A percentile compares a stretch with the other conserved stretches of the same genome.
phyloP scores from a whole-genome alignment of 1,139 yeast genomes.

The Wickerhamomyces sp. region DNA sequence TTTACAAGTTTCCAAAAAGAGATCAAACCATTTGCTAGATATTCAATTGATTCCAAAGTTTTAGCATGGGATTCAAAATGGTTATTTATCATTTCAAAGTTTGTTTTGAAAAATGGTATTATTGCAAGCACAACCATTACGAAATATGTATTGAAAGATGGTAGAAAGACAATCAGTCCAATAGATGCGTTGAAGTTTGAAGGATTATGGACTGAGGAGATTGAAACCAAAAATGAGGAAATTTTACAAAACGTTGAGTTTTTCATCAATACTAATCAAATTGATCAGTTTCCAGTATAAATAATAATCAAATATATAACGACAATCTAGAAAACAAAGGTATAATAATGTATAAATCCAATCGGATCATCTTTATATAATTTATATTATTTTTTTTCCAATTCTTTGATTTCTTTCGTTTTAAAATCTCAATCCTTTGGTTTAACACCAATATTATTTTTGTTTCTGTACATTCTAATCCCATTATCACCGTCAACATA shows the following conservation, averaged over 20 bases:
- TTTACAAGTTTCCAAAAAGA: slow-evolving; percentile 67
- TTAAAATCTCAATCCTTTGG: slow-evolving; percentile 16
- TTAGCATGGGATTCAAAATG: slow-evolving; percentile 88
- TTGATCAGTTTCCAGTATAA: slow-evolving; percentile 21
- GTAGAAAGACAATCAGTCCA: slow-evolving; percentile 68
- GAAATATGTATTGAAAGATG: slow-evolving; percentile 74
- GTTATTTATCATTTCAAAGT: slow-evolving; percentile 67
- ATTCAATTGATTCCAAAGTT: slow-evolving; percentile 51
- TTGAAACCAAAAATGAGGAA: slow-evolving; percentile 35
- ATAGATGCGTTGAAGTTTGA: slow-evolving; percentile 49
- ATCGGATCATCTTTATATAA: too few relatives aligned
- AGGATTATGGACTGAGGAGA: slow-evolving; percentile 53
- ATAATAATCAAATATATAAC: too few relatives aligned
- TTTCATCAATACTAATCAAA: slow-evolving; percentile 29
- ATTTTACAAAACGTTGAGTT: slow-evolving; percentile 33
- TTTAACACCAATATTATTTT: slow-evolving; percentile 42
- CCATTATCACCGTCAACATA: slow-evolving; percentile 59
- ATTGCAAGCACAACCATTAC: slow-evolving; percentile 60
- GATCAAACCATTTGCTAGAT: slow-evolving; percentile 60
- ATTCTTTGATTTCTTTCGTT: too few relatives aligned
- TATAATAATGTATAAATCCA: background rate
- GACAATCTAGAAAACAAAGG: background rate
- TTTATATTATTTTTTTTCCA: too few relatives aligned
- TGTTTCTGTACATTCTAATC: slow-evolving; percentile 55
- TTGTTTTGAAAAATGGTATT: slow-evolving; percentile 39